Evolutionary conservation across 495 filamentous ascomycete genomes (phyloP).

Genomic region (Margaritispora aquatica): DNA sequence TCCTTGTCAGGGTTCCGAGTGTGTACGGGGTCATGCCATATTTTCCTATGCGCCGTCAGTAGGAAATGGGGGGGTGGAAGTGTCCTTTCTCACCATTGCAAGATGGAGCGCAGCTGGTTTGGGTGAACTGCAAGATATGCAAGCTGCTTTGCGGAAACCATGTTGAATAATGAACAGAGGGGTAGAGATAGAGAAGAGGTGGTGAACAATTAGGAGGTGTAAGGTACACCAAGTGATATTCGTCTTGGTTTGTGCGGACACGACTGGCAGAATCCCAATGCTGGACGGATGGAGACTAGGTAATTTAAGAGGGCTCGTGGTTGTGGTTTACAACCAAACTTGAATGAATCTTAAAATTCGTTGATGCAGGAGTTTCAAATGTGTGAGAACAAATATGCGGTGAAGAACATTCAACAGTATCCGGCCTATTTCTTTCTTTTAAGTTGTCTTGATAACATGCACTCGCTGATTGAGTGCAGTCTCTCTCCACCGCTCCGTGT

Average conservation of each 20-base stretch:
- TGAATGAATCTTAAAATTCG: too few species aligned
- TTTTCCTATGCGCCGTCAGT: conserved; percentile 60
- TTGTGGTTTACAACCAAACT: too few species aligned
- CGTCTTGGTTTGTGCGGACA: too few species aligned
- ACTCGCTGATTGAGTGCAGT: too few species aligned
- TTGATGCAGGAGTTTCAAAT: too few species aligned
- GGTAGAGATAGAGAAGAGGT: neutral
- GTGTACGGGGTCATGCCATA: conserved; percentile 93
- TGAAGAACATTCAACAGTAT: too few species aligned
- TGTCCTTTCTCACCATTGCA: conserved; percentile 70
- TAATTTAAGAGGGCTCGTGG: neutral
- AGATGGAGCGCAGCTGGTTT: conserved; percentile 70
- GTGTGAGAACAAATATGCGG: too few species aligned
- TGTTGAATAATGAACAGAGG: conserved; percentile 14
- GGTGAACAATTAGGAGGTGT: neutral
- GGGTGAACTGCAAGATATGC: conserved; percentile 76
- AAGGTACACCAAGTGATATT: too few species aligned
- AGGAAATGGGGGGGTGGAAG: neutral
- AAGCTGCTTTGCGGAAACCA: conserved; percentile 44
- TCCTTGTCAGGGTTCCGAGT: conserved; percentile 73
- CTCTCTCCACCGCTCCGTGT: too few species aligned
- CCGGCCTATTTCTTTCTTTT: too few species aligned
- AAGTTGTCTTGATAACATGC: too few species aligned
- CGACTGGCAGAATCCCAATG: too few species aligned
- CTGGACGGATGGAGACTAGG: neutral